phyloP scores from a whole-genome alignment of 257 asterid genomes.

The Solanum gracilifrons region DNA sequence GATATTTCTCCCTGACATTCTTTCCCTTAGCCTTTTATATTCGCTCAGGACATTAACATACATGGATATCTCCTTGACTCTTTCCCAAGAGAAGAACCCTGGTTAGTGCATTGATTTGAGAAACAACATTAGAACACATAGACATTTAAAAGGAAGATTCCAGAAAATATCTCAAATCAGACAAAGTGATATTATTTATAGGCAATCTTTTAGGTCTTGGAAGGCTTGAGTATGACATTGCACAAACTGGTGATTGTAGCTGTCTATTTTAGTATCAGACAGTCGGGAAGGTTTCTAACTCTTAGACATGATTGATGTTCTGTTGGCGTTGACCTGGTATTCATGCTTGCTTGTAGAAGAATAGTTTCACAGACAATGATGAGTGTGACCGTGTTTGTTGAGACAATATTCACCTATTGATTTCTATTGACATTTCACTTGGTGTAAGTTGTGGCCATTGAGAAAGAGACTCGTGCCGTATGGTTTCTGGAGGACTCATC shows the following conservation, averaged over 20 bases:
- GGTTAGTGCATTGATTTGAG: background rate
- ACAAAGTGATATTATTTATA: background rate
- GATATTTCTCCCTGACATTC: background rate
- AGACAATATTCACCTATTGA: background rate
- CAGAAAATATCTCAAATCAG: background rate
- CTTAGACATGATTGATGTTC: background rate
- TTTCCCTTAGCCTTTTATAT: background rate
- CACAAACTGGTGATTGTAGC: background rate
- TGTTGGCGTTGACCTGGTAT: background rate
- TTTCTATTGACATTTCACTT: background rate
- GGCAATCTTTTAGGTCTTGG: background rate
- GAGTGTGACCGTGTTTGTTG: background rate
- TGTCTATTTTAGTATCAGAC: background rate
- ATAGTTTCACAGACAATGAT: background rate
- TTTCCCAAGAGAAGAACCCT: background rate
- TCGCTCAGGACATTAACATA: background rate
- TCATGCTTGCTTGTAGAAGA: background rate
- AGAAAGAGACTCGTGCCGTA: background rate
- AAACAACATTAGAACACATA: background rate
- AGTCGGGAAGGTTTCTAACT: background rate
- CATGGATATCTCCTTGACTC: background rate
- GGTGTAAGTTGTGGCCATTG: background rate
- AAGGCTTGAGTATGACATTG: background rate
- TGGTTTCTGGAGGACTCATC: background rate
- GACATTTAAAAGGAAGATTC: background rate